Percentiles rank a stretch among this genome's conserved stretches.
phyloP scores from a whole-genome alignment of 2,329 filamentous ascomycete genomes.

The Emmonsiellopsis sp. region DNA sequence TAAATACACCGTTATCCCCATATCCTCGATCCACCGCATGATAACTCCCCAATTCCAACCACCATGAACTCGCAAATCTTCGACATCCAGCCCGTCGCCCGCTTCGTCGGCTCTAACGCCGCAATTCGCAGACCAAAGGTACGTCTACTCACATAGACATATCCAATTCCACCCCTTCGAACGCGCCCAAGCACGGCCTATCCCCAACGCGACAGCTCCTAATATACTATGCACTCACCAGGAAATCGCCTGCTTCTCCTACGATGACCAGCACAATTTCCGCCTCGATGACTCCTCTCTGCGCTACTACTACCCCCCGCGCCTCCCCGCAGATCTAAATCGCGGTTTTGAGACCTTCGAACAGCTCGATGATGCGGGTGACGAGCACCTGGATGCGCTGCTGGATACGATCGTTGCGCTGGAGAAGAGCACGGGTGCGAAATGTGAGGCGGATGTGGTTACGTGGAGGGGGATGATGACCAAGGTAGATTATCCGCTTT shows the following conservation, averaged over 20 bases:
- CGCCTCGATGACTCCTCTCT: conserved; percentile 68
- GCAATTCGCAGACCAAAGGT: conserved; percentile 68
- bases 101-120: conserved; percentile 58
- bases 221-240: conserved; percentile 24
- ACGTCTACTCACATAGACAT: conserved; percentile 14
- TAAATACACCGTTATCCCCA: not conserved
- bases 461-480: conserved; percentile 99
- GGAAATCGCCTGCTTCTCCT: conserved; percentile 92
- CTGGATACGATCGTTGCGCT: conserved; percentile 64
- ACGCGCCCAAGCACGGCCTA: not conserved
- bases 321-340: conserved; percentile 62
- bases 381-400: conserved; percentile 80
- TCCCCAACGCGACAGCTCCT: not conserved
- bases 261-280: conserved; percentile 72
- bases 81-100: conserved; percentile 57
- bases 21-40: not conserved
- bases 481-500: conserved; percentile 52
- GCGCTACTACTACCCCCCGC: conserved; percentile 77
- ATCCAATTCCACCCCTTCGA: not conserved
- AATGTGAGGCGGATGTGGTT: conserved; percentile 66
- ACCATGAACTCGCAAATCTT: conserved; percentile 39
- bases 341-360: conserved; percentile 73
- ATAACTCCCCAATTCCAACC: not conserved
- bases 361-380: conserved; percentile 69
- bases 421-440: conserved; percentile 59